Percentiles rank a stretch among this genome's conserved stretches.
Conservation (phyloP, 225 moss, liverwort and hornwort species). For the Antitrichia curtipendula region DNA sequence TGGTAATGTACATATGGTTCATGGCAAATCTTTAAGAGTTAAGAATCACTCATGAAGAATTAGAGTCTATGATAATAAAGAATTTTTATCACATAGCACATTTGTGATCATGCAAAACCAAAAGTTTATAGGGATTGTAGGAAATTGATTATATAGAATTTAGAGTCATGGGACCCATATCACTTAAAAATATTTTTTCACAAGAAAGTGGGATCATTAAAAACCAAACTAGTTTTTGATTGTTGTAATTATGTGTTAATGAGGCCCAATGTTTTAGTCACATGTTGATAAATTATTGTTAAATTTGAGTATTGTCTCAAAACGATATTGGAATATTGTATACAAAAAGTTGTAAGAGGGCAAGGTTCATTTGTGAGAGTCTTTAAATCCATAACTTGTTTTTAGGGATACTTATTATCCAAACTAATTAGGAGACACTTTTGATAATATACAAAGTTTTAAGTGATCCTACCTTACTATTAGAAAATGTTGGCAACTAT, state of each 20-base stretch:
- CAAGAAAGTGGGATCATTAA: not conserved
- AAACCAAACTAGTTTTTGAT: too few species aligned
- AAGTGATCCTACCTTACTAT: not conserved
- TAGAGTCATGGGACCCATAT: not conserved
- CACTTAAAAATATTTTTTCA: not conserved
- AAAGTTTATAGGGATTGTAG: fast-evolving
- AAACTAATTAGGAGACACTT: not conserved
- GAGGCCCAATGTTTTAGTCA: too few species aligned
- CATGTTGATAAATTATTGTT: not conserved
- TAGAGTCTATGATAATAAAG: too few species aligned
- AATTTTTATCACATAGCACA: not conserved
- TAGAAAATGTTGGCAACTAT: not conserved
- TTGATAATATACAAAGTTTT: not conserved
- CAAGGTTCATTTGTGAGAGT: not conserved
- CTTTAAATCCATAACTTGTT: not conserved
- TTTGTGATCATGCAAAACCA: not conserved
- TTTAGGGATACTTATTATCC: not conserved
- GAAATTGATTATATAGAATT: not conserved
- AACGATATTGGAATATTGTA: not conserved
- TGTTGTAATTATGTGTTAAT: not conserved
- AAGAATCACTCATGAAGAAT: not conserved
- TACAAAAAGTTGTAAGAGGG: not conserved
- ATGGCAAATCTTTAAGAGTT: not conserved
- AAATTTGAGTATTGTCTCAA: not conserved
- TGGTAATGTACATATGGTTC: fast-evolving